A percentile compares a stretch with the other conserved stretches of the same genome.
These are phyloP conservation scores for Gentiana macrophylla DNA, from an alignment of 257 asterid species.

Conservation along the genomic window DNA sequence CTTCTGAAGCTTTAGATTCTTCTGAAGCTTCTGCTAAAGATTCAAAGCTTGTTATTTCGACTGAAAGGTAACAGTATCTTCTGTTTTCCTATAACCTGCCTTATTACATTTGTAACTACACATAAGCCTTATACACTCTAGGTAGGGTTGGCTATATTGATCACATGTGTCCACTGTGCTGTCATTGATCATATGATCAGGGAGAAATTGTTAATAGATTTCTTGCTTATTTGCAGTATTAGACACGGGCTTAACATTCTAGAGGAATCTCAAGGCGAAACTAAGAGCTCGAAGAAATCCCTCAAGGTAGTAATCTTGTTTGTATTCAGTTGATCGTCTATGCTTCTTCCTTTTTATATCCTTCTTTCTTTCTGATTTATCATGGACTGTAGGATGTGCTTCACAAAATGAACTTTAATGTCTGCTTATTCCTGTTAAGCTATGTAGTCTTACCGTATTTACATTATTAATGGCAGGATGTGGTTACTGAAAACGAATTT, in stretches of 20 bases:
- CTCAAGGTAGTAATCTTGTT: constrained; percentile 46
- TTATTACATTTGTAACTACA: too few species aligned
- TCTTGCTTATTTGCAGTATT: constrained; percentile 41
- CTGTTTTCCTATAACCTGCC: too few species aligned
- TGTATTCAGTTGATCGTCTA: constrained; percentile 9
- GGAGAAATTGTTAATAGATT: not conserved
- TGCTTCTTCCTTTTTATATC: not conserved
- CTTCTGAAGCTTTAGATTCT: constrained; percentile 21
- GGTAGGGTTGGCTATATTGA: too few species aligned
- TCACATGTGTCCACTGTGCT: too few species aligned
- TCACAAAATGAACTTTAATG: too few species aligned
- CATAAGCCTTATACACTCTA: too few species aligned
- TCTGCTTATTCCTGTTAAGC: not conserved
- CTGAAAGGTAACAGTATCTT: constrained; percentile 43
- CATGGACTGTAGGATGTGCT: too few species aligned
- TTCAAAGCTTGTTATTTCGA: constrained; percentile 39
- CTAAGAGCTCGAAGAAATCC: constrained; percentile 67
- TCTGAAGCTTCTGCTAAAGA: constrained; percentile 38
- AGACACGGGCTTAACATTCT: constrained; percentile 55
- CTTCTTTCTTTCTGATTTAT: not conserved
- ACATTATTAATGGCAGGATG: constrained; percentile 36
- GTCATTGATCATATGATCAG: too few species aligned
- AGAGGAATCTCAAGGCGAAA: constrained; percentile 50
- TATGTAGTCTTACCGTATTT: constrained; percentile 6
- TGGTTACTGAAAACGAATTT: constrained; percentile 77